Percentiles rank a stretch among this genome's conserved stretches.
Evolutionary conservation across 345 rosid genomes (phyloP).

Genomic region (Syzygium aromaticum): DNA sequence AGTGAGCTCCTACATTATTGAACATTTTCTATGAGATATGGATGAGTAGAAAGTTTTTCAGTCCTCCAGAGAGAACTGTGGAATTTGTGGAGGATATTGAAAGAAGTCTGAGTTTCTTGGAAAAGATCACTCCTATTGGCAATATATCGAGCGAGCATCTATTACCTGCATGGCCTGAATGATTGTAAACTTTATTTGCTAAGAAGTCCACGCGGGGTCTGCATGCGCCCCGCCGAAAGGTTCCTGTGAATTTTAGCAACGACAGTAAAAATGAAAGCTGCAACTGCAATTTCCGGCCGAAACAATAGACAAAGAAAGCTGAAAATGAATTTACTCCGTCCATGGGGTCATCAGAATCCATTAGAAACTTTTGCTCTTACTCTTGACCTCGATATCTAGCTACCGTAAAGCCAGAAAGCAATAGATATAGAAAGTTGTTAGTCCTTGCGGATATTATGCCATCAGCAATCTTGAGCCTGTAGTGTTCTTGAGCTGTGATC

Average conservation of each 20-base stretch:
- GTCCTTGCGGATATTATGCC: conserved; percentile 67
- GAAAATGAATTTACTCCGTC: neutral
- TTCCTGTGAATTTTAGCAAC: conserved; percentile 29
- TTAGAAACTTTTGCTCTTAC: neutral
- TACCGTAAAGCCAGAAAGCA: neutral
- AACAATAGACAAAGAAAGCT: neutral
- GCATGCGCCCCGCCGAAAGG: conserved; percentile 94
- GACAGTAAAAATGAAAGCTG: neutral
- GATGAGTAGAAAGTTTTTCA: conserved; percentile 17
- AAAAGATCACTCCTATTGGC: neutral
- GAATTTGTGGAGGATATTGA: neutral
- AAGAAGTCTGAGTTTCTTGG: neutral
- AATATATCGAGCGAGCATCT: neutral
- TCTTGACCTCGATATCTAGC: neutral
- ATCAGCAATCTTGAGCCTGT: conserved; percentile 73
- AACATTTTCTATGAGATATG: neutral
- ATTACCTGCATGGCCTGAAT: conserved; percentile 63
- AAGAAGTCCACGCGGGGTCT: conserved; percentile 83
- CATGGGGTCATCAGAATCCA: neutral
- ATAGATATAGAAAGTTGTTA: neutral
- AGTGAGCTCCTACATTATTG: conserved; percentile 46
- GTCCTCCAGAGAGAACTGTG: neutral
- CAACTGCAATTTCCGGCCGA: neutral
- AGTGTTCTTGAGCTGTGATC: conserved; percentile 73
- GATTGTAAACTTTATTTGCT: conserved; percentile 72